phyloP scores from a whole-genome alignment of 495 filamentous ascomycete genomes.

The Lindgomyces ingoldianus region DNA sequence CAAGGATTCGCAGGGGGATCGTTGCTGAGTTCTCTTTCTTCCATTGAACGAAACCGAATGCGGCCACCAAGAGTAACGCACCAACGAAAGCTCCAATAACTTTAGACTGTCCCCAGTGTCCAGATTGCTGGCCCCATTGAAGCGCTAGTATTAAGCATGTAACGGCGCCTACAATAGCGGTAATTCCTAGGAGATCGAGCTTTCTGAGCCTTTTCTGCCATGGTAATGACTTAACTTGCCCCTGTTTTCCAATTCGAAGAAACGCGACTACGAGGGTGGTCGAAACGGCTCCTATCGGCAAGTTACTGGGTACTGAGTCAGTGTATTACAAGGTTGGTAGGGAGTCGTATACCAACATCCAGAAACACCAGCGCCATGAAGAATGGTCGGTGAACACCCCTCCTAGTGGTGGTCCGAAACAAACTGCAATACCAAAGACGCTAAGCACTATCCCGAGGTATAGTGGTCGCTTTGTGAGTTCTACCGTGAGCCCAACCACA shows the following conservation, averaged over 20 bases:
- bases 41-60: slow-evolving; percentile 7
- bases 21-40: neutral
- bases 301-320: neutral
- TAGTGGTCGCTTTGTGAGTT: slow-evolving; percentile 11
- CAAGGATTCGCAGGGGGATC: neutral
- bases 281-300: neutral
- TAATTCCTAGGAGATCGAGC: neutral
- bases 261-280: neutral
- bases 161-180: neutral
- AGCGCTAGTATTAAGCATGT: slow-evolving; percentile 5
- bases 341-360: slow-evolving; percentile 6
- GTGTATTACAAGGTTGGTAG: neutral
- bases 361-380: slow-evolving; percentile 35
- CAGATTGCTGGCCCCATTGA: slow-evolving; percentile 7
- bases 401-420: slow-evolving; percentile 36
- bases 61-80: slow-evolving; percentile 20
- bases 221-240: no score
- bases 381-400: slow-evolving; percentile 36
- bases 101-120: slow-evolving; percentile 4
- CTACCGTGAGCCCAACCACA: neutral
- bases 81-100: slow-evolving; percentile 20
- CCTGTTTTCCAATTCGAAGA: no score
- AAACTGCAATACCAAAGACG: slow-evolving; percentile 40
- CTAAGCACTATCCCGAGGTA: slow-evolving; percentile 33
- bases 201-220: no score